Base-by-base conservation (phyloP, 1,284 basidiomycete genomes). In the Cutaneotrichosporon sp. region DNA sequence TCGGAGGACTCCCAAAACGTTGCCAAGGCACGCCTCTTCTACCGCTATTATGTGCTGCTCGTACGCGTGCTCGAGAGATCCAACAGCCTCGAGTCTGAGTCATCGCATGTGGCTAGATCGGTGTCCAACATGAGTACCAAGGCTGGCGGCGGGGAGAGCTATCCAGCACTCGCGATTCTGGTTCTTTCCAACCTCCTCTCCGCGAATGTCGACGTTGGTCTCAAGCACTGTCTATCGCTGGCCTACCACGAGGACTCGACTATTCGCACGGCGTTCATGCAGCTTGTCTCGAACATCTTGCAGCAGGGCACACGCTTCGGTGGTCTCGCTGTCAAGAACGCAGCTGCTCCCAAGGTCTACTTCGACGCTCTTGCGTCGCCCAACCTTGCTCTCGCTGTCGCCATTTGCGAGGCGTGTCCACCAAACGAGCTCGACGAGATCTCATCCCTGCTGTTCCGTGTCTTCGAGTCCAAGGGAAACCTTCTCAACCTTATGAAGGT, bases 261-360 rank as follows among this genome's bases (percentile, higher is more conserved):
- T 32, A 89, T 90, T 72, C 87, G 92, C 42, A 84, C 87, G 4
- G 91, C 93, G 30, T 96, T 95, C 74, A 88, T 92, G 60, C 88
- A 90, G 73, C 88, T 94, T n/a, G 91, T 95, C 78, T 88, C 90
- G 56, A 86, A 90, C 56, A 91, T 94, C 5, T 84, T 97, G 58
- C 86, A 88, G 16, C 88, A 90, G 72, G 91, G 91, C 21, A 87
- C 90, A 0, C 66, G 72, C 10, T 79, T 77, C 55, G 73, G 74
- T 16, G 72, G 72, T 36, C 65, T 75, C 5, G 63, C 69, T 0
- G 59, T 69, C 2, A 74, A 72, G 55, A 56, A 71, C 18, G 47
- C 63, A 4, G 65, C 70, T 0, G 63, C 73, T 14, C 67, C 72
- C 0, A 76, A 71, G 58, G 64, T 66, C 4, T 78, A 71, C 61